Conservation (phyloP, 768 basidiomycete genomes). For the Inosperma sp. region DNA sequence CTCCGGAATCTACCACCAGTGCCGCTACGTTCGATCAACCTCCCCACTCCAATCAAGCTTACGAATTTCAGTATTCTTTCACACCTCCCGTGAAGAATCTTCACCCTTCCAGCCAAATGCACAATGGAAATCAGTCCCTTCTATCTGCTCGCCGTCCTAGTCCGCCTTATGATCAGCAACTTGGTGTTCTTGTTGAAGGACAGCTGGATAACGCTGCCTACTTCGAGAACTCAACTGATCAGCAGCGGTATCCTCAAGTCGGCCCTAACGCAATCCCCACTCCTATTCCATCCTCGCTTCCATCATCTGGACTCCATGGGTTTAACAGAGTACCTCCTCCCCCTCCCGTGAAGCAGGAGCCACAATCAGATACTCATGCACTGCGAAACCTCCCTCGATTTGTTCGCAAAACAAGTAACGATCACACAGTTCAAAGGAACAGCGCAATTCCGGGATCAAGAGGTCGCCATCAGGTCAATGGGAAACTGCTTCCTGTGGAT, state of each 20-base stretch:
- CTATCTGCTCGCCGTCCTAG: conserved; percentile 34
- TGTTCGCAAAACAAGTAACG: conserved; percentile 92
- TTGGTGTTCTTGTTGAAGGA: conserved; percentile 36
- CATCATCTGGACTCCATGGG: conserved; percentile 65
- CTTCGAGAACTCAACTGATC: conserved; percentile 14
- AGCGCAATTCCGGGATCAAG: conserved; percentile 53
- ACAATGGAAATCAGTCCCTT: conserved; percentile 18
- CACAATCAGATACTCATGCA: conserved; percentile 32
- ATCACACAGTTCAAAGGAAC: conserved; percentile 79
- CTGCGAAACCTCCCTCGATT: conserved; percentile 68
- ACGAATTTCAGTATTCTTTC: conserved; percentile 37
- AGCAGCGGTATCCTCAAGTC: conserved; percentile 8
- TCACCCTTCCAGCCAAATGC: conserved; percentile 13
- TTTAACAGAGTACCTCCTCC: conserved; percentile 40
- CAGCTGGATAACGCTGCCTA: conserved; percentile 21
- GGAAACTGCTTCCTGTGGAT: conserved; percentile 64
- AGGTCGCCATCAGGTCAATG: conserved; percentile 78
- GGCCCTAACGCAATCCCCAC: conserved; percentile 12
- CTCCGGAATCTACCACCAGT: conserved; percentile 51
- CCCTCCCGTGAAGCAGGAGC: conserved; percentile 25
- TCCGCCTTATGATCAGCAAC: conserved; percentile 41
- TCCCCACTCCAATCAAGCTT: conserved; percentile 27
- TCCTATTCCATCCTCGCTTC: conserved; percentile 69
- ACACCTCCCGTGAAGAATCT: conserved; percentile 37
- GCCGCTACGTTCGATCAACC: conserved; percentile 48